Base-by-base conservation (phyloP, 805 yeast species). In the Hanseniaspora pseudoguilliermondii region DNA sequence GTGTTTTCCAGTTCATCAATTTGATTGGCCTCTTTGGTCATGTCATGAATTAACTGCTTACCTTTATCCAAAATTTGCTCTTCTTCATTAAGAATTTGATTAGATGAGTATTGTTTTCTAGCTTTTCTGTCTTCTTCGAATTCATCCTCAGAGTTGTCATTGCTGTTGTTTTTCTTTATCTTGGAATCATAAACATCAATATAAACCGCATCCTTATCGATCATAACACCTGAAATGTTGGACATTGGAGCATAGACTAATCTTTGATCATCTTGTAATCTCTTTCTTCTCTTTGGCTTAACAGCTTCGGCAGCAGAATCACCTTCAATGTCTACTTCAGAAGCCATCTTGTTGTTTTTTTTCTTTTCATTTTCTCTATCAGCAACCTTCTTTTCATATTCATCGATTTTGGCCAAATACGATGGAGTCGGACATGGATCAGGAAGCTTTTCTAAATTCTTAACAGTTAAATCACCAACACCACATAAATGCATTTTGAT, bases 371-470 rank as follows among this genome's bases (percentile, higher is more conserved):
- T 40, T n/a, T 84, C 84, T 49, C 75, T 73, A 64, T 82, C 83
- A 44, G 81, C 79, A 59, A 75, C 78, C 64, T 86, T 95, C 64
- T 91, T 74, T 70, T 85, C 93, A 41, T 77, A 66, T 41, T 88
- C 96, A 60, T 86, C 95, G 40, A 88, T 72, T 63, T 79, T 84
- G 67, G 89, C 95, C 67, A 89, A 95, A 62, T 76, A 88, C 64
- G 79, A 86, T 2, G 99, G 99, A 0, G 98, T 91, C 34, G 99
- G 98, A 67, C 98, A 95, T 20, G 99, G 99, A 73, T 93, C 99
- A 2, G 97, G 97, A 54, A 93, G 74, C 63, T 87, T 85, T 69
- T 93, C 97, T 20, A 88, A 82, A 13, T 80, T 77, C 16, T 82
- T 74, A 11, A 88, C 83, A 0, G 82, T 74, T 61, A 82, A 79